Conservation (phyloP, 78 protist species). For the Dictyostelium intermedium region DNA sequence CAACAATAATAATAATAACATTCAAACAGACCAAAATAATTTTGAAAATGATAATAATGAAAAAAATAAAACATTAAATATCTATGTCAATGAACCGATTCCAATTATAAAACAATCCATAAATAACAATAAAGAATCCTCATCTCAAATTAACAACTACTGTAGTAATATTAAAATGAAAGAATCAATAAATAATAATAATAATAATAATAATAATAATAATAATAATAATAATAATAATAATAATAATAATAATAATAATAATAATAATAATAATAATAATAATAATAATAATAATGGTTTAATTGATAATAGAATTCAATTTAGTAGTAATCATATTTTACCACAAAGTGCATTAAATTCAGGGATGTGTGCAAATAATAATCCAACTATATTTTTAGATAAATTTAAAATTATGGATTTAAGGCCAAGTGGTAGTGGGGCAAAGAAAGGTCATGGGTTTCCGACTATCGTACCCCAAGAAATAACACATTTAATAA, state of each 20-base stretch:
- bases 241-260: not conserved
- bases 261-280: not conserved
- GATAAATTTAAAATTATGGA: conserved; percentile 4
- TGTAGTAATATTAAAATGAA: not conserved
- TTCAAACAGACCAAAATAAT: not conserved
- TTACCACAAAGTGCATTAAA: not conserved
- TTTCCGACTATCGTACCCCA: not conserved
- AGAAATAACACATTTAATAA: not conserved
- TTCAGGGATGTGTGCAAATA: not conserved
- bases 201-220: no score
- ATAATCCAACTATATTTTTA: not conserved
- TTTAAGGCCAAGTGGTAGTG: not conserved
- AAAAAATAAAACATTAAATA: not conserved
- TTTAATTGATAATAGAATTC: not conserved
- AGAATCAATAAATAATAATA: not conserved
- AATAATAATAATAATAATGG: not conserved
- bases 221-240: no score
- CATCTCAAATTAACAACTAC: not conserved
- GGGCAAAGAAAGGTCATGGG: not conserved
- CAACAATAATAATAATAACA: no score
- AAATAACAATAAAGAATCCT: not conserved
- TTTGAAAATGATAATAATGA: not conserved
- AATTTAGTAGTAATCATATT: not conserved
- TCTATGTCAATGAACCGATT: not conserved
- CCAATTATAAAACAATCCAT: not conserved